Evolutionary conservation across 169 alveolate genomes (phyloP).

Genomic region (Cryptosporidium andersoni): DNA sequence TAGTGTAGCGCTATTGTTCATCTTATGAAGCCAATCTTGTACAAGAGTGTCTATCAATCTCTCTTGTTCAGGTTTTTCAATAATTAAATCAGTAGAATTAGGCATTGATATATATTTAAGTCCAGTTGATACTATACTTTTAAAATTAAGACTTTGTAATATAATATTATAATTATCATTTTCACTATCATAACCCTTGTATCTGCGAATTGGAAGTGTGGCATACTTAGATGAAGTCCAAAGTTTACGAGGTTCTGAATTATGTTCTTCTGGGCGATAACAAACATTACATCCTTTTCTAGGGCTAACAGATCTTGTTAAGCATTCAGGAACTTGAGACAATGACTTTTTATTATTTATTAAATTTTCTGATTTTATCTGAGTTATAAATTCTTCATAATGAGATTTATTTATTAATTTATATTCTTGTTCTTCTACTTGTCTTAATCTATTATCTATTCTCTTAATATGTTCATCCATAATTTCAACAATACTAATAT

Average conservation of each 20-base stretch:
- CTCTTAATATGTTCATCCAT: slow-evolving; percentile 50
- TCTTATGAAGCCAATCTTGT: too few relatives aligned
- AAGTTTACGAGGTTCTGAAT: not conserved
- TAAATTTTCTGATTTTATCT: not conserved
- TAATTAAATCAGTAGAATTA: too few relatives aligned
- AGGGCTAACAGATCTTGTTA: slow-evolving; percentile 46
- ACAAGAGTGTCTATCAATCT: too few relatives aligned
- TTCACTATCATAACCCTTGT: slow-evolving; percentile 31
- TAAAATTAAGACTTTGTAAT: too few relatives aligned
- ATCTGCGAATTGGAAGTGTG: slow-evolving; percentile 21
- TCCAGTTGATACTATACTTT: too few relatives aligned
- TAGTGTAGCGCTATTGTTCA: too few relatives aligned
- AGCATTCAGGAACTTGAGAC: slow-evolving; percentile 31
- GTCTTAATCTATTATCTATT: slow-evolving; percentile 39
- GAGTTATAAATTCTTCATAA: not conserved
- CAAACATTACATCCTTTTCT: slow-evolving; percentile 61
- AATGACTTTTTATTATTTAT: not conserved
- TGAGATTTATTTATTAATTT: slow-evolving; percentile 1
- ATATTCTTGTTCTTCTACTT: slow-evolving; percentile 50
- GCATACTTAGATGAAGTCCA: not conserved
- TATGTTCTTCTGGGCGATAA: not conserved
- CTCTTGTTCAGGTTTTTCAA: too few relatives aligned
- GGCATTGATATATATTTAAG: too few relatives aligned
- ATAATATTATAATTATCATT: not conserved
- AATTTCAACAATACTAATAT: slow-evolving; percentile 16